phyloP scores from a whole-genome alignment of 129 eudicot genomes.

The Lactuca saligna region DNA sequence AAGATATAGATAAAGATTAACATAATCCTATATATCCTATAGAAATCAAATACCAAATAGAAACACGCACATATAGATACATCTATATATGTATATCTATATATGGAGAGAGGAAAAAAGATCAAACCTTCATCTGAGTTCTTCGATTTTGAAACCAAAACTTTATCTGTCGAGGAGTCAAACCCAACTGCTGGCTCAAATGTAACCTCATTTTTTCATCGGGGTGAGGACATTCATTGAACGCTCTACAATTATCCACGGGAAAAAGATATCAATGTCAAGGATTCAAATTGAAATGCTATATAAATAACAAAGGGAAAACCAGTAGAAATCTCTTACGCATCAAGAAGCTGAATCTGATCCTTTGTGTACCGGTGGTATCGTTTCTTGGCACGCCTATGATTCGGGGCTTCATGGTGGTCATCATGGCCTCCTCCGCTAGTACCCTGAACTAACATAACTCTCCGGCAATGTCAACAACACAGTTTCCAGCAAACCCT shows the following conservation, averaged over 20 bases:
- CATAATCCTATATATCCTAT: not conserved
- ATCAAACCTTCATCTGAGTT: constrained; percentile 35
- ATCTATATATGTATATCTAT: not conserved
- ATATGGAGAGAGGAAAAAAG: not conserved
- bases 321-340: constrained; percentile 20
- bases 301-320: not conserved
- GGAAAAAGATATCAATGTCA: not conserved
- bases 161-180: constrained; percentile 32
- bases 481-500: not conserved
- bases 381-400: constrained; percentile 30
- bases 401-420: constrained; percentile 24
- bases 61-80: not conserved
- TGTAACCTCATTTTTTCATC: constrained; percentile 22
- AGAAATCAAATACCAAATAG: not conserved
- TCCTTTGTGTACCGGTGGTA: constrained; percentile 51
- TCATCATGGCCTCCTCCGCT: constrained; percentile 26
- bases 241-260: constrained; percentile 5
- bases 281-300: not conserved
- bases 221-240: constrained; percentile 32
- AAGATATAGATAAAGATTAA: too few species aligned
- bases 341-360: constrained; percentile 51
- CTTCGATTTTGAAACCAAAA: constrained; percentile 40
- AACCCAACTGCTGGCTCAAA: constrained; percentile 24
- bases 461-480: not conserved
- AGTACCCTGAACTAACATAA: constrained; percentile 20